Conservation (phyloP, 176 grass and related monocot species). For the Avena insularis region DNA sequence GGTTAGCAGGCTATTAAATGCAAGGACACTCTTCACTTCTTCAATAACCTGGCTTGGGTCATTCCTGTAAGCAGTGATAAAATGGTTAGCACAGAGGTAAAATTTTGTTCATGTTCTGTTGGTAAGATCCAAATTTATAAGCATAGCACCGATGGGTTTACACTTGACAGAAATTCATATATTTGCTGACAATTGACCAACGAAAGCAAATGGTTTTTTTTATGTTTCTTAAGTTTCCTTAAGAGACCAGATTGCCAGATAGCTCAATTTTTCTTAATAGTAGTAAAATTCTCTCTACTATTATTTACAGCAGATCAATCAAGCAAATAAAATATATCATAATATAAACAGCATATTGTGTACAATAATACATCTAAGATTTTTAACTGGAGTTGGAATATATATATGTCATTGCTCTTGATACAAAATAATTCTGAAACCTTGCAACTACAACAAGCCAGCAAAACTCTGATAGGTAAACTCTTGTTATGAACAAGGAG, state of each 20-base stretch:
- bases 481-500: constrained; percentile 5
- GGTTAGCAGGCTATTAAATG: constrained; percentile 77
- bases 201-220: neutral
- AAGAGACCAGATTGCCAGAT: neutral
- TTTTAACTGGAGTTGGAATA: constrained; percentile 25
- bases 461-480: constrained; percentile 5
- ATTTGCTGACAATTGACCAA: constrained; percentile 21
- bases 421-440: constrained; percentile 34
- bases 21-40: constrained; percentile 78
- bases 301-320: constrained; percentile 9
- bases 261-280: neutral
- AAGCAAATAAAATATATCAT: constrained; percentile 23
- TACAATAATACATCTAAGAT: constrained; percentile 22
- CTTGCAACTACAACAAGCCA: constrained; percentile 1
- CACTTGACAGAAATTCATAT: constrained; percentile 25
- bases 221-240: neutral
- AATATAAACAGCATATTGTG: neutral
- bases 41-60: constrained; percentile 62
- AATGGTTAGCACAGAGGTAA: constrained; percentile 45
- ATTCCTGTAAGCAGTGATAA: constrained; percentile 61
- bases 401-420: neutral
- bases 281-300: constrained; percentile 5
- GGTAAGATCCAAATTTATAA: constrained; percentile 11
- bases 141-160: neutral
- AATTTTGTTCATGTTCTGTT: constrained; percentile 26